phyloP scores from a whole-genome alignment of 2,329 filamentous ascomycete genomes.

The Escovopsis weberi region DNA sequence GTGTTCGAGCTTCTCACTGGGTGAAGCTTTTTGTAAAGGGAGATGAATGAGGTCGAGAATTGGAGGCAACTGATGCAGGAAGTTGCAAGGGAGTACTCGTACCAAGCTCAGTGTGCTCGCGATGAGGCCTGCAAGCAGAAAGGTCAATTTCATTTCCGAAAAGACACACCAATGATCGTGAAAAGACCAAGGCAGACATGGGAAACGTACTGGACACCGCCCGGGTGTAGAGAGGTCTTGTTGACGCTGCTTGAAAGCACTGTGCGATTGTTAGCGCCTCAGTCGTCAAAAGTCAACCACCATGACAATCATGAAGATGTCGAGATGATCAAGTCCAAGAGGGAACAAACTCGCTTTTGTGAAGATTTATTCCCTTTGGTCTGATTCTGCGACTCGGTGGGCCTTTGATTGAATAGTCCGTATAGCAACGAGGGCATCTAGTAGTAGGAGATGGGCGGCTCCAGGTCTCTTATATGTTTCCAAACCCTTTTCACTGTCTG shows the following conservation, averaged over 20 bases:
- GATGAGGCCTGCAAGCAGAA: constrained; percentile 46
- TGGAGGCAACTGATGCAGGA: too few species aligned
- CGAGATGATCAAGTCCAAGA: not conserved
- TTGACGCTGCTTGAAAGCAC: constrained; percentile 54
- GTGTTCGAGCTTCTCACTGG: not conserved
- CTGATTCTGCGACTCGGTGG: constrained; percentile 23
- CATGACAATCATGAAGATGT: constrained; percentile 1
- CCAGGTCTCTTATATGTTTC: constrained; percentile 24
- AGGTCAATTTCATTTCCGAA: constrained; percentile 3
- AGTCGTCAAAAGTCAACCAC: not conserved
- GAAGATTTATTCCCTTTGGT: constrained; percentile 22
- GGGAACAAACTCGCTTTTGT: constrained; percentile 24
- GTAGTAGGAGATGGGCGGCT: constrained; percentile 17
- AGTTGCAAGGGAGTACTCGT: constrained; percentile 12
- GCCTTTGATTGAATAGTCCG: constrained; percentile 24
- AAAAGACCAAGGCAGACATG: constrained; percentile 5
- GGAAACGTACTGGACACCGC: constrained; percentile 71
- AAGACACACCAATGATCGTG: not conserved
- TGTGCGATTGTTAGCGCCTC: constrained; percentile 5
- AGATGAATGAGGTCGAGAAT: not conserved
- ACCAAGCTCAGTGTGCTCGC: constrained; percentile 86
- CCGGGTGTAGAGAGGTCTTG: constrained; percentile 82
- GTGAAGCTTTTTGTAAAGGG: not conserved
- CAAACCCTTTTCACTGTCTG: constrained; percentile 7
- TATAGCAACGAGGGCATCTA: constrained; percentile 19